Evolutionary conservation across 164 flowering plant species (phyloP), one percentile per base, ranked within the genome.

Genomic region (Cinnamomum micranthum): DNA sequence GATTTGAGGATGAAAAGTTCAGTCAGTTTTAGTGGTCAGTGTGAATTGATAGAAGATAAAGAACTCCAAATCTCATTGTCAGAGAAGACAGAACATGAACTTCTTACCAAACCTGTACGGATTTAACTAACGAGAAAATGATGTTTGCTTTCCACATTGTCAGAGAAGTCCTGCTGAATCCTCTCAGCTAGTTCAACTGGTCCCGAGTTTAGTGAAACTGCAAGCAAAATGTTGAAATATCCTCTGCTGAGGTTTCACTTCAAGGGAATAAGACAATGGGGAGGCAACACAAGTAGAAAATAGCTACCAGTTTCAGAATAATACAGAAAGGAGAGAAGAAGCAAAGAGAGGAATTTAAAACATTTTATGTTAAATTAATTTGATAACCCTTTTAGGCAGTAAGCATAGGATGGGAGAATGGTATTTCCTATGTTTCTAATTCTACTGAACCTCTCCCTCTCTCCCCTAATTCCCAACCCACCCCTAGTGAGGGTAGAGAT

Each of bases 71-170:
- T 27, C 67, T 50, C 24, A 2, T 6, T n/a, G 19, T 63, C 65
- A 28, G n/a, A 59, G 58, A 22, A 66, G 69, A 66, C 69, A 27
- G 47, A 47, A 52, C 55, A 71, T 70, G 33, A 73, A 13, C 73
- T 55, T 41, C 60, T 66, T 19, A 66, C 41, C 69, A 6, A 66
- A 66, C 52, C 14, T 47, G 52, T 74, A 17, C 19, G 10, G 67
- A 55, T 27, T 35, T n/a, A 23, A 12, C 15, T 72, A 23, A 14
- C 24, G 47, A 23, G 67, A 66, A 68, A 41, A 7, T 4, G 72
- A n/a, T n/a, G 15, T n/a, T 68, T 74, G 75, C 69, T 71, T 35
- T 78, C 23, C 59, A 74, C 74, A 70, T 71, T 71, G 20, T 68
- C 50, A 47, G 58, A 52, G 52, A 6, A 41, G 71, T 41, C 35